These are phyloP conservation scores for Choanephora cucurbitarum DNA, from an alignment of 371 early-diverging fungal species.

Conservation along the genomic window DNA sequence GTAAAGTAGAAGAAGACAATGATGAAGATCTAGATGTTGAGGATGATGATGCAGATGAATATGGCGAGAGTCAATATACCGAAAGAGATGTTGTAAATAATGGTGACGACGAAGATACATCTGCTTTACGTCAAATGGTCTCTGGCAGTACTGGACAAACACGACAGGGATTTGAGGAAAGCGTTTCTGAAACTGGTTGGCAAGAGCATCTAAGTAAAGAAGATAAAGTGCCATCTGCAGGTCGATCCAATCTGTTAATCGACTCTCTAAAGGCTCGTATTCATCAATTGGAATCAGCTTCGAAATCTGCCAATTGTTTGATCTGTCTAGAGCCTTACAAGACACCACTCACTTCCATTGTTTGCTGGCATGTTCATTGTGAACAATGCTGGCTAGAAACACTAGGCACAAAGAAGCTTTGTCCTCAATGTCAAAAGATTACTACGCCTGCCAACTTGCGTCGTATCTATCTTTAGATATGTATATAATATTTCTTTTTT, in stretches of 20 bases:
- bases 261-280: constrained; percentile 78
- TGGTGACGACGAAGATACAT: constrained; percentile 54
- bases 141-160: constrained; percentile 31
- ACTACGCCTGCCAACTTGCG: constrained; percentile 84
- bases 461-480: constrained; percentile 74
- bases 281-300: constrained; percentile 61
- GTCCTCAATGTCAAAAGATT: constrained; percentile 91
- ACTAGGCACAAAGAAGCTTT: constrained; percentile 84
- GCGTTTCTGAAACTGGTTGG: constrained; percentile 38
- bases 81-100: constrained; percentile 62
- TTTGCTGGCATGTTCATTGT: constrained; percentile 95
- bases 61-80: constrained; percentile 73
- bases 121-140: constrained; percentile 50
- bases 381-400: constrained; percentile 88
- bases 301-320: constrained; percentile 66
- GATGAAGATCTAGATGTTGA: constrained; percentile 81
- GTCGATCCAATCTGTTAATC: constrained; percentile 66
- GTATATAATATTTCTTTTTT: too few relatives aligned
- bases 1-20: constrained; percentile 59
- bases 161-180: constrained; percentile 44
- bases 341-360: constrained; percentile 74
- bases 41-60: constrained; percentile 73
- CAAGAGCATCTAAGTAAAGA: constrained; percentile 16
- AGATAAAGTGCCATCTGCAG: constrained; percentile 22
- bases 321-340: constrained; percentile 83